These are phyloP conservation scores for Penicillium sp. DNA, from an alignment of 2,329 filamentous ascomycete species.

Conservation along the genomic window DNA sequence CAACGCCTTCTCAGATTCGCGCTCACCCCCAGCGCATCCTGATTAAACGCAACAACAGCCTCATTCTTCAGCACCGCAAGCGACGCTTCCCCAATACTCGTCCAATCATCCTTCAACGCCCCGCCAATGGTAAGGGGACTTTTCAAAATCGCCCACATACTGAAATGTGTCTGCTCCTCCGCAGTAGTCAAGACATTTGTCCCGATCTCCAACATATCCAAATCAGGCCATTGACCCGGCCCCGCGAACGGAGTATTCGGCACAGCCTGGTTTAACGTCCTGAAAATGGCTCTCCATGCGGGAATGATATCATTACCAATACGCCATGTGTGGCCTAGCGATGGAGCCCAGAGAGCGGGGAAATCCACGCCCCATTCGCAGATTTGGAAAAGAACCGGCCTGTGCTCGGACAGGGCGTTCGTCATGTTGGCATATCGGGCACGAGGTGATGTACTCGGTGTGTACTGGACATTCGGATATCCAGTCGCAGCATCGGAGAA, in stretches of 20 bases:
- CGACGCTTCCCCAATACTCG: conserved; percentile 40
- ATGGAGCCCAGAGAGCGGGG: conserved; percentile 49
- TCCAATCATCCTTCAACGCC: conserved; percentile 36
- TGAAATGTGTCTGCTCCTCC: conserved; percentile 55
- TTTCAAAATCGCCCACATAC: conserved; percentile 54
- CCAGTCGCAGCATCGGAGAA: conserved; percentile 42
- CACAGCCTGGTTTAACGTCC: conserved; percentile 53
- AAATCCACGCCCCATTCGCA: conserved; percentile 56
- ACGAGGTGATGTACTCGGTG: conserved; percentile 40
- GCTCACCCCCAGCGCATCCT: conserved; percentile 54
- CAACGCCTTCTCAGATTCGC: conserved; percentile 51
- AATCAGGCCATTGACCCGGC: conserved; percentile 50
- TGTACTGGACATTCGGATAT: conserved; percentile 45
- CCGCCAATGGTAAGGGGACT: conserved; percentile 52
- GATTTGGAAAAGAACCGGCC: conserved; percentile 49
- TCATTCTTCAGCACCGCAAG: conserved; percentile 49
- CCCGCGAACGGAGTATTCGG: conserved; percentile 47
- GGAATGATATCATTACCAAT: conserved; percentile 57
- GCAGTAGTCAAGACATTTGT: conserved; percentile 45
- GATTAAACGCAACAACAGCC: conserved; percentile 58
- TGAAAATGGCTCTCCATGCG: conserved; percentile 52
- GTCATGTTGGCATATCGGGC: conserved; percentile 51
- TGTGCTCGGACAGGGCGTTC: conserved; percentile 39
- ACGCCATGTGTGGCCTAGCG: conserved; percentile 49
- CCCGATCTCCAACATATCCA: conserved; percentile 55